Conservation (phyloP, 306 rosid genomes). For the Dalbergia cochinchinensis region DNA sequence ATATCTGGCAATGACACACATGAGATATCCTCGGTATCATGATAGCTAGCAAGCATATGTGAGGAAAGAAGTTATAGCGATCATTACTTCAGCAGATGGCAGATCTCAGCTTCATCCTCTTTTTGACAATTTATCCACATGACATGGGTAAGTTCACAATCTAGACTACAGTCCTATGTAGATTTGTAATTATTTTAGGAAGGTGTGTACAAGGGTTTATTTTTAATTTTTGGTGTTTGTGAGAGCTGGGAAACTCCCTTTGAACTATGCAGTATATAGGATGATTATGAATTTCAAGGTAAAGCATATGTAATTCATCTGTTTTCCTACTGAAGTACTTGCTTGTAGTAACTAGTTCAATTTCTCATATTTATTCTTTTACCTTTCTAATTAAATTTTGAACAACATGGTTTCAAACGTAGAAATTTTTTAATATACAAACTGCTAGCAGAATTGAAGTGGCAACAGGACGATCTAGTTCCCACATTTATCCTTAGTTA, state of each 20-base stretch:
- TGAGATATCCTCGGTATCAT: slow-evolving; percentile 32
- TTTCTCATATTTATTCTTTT: no score
- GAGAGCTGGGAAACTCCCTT: neutral
- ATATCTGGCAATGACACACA: slow-evolving; percentile 26
- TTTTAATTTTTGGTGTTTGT: neutral
- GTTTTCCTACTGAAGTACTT: no score
- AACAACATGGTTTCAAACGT: no score
- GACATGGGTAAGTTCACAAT: no score
- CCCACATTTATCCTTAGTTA: no score
- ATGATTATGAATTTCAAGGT: neutral
- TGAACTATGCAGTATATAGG: no score
- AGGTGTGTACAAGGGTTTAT: neutral
- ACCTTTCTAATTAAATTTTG: neutral
- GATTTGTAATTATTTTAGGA: neutral
- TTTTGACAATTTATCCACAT: neutral
- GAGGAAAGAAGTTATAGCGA: neutral
- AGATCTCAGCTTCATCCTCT: neutral
- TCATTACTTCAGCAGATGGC: slow-evolving; percentile 7
- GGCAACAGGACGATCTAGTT: no score
- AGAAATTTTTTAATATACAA: no score
- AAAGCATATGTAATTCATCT: neutral
- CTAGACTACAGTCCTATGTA: neutral
- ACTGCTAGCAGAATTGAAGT: no score
- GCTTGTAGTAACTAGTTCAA: no score
- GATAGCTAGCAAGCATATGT: neutral